Percentiles rank a stretch among this genome's conserved stretches.
phyloP scores from a whole-genome alignment of 78 protist genomes.

The Dictyostelium brefeldianum region DNA sequence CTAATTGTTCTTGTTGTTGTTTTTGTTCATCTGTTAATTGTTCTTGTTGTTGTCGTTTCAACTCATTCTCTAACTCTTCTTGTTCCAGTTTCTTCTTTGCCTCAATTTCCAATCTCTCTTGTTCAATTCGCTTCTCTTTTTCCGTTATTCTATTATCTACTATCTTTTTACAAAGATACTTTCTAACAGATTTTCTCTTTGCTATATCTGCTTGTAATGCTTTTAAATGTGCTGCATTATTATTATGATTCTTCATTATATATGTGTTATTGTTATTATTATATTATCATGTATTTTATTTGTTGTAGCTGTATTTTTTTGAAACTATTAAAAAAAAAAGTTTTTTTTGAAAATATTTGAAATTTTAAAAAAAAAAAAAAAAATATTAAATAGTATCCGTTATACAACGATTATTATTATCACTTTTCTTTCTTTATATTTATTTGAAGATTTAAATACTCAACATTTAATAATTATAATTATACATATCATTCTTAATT shows the following conservation, averaged over 20 bases:
- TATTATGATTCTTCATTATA: not conserved
- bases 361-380: not conserved
- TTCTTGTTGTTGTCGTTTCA: not conserved
- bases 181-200: constrained; percentile 4
- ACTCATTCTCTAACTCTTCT: not conserved
- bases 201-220: constrained; percentile 19
- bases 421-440: too few species aligned
- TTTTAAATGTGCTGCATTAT: constrained; percentile 28
- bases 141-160: not conserved
- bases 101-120: not conserved
- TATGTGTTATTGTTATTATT: not conserved
- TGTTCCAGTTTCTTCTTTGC: not conserved
- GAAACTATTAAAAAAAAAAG: not conserved
- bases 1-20: not conserved
- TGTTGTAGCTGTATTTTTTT: not conserved
- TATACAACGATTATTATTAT: not conserved
- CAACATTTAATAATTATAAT: too few species aligned
- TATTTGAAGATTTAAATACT: too few species aligned
- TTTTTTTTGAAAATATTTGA: not conserved
- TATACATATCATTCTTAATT: too few species aligned
- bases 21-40: not conserved
- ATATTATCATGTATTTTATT: not conserved
- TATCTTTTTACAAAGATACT: constrained; percentile 16
- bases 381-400: not conserved
- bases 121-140: not conserved